Evolutionary conservation across 2,329 filamentous ascomycete species (phyloP).

Genomic region (Neophaeococcomyces aloes): DNA sequence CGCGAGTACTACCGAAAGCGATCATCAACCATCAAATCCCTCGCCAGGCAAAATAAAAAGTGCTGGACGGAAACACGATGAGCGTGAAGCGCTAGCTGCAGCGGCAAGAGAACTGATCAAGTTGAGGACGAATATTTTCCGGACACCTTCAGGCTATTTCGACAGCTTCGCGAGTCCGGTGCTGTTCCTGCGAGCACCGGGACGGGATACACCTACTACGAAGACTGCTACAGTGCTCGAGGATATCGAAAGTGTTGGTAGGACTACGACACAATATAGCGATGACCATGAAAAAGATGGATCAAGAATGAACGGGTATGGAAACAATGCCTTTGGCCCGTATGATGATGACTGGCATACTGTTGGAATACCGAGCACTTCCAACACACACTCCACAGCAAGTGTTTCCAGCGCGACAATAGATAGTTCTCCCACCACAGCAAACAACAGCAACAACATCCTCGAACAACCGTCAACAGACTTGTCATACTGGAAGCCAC

Average conservation of each 20-base stretch:
- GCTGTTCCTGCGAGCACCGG: slow-evolving; percentile 33
- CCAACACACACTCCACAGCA: neutral
- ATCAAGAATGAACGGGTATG: slow-evolving; percentile 3
- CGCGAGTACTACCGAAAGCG: slow-evolving; percentile 8
- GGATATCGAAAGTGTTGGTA: slow-evolving; percentile 11
- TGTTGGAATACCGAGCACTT: neutral
- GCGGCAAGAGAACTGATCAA: slow-evolving; percentile 21
- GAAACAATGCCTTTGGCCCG: slow-evolving; percentile 2
- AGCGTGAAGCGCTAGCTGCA: slow-evolving; percentile 12
- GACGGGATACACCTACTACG: slow-evolving; percentile 27
- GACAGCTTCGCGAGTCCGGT: slow-evolving; percentile 35
- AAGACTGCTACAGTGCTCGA: slow-evolving; percentile 8
- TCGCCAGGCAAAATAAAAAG: neutral
- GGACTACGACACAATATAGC: neutral
- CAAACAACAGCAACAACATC: no score
- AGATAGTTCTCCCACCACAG: neutral
- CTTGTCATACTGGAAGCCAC: neutral
- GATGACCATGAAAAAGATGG: slow-evolving; percentile 2
- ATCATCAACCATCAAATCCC: neutral
- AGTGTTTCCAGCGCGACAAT: neutral
- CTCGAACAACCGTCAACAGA: neutral
- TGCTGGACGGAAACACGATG: neutral
- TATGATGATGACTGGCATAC: slow-evolving; percentile 11
- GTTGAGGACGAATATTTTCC: slow-evolving; percentile 29
- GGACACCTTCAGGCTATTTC: slow-evolving; percentile 30